Evolutionary conservation across 2,329 filamentous ascomycete genomes (phyloP).

Genomic region (Fusarium drepaniforme): DNA sequence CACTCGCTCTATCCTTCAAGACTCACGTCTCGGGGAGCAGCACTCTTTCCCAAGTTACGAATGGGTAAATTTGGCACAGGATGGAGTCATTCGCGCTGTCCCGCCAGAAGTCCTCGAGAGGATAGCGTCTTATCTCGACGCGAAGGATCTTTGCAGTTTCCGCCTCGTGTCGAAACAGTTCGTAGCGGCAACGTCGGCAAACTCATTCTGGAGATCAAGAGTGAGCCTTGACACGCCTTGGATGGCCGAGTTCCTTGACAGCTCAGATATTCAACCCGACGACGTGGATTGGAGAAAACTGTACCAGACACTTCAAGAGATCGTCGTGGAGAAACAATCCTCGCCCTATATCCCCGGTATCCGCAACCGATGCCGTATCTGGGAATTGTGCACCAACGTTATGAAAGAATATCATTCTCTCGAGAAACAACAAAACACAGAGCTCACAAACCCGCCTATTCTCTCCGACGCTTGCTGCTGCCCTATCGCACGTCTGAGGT

Average conservation of each 20-base stretch:
- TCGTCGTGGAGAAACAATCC: neutral
- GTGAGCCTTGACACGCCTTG: neutral
- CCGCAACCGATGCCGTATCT: neutral
- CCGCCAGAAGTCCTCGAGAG: neutral
- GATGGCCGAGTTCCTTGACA: neutral
- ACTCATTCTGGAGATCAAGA: neutral
- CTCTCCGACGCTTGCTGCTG: neutral
- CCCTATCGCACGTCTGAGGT: neutral
- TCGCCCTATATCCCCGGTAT: neutral
- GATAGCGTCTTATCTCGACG: neutral
- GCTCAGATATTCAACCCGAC: neutral
- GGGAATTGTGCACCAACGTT: neutral
- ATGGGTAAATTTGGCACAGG: neutral
- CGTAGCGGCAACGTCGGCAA: neutral
- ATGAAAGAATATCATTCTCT: neutral
- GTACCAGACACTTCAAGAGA: neutral
- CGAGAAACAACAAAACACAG: neutral
- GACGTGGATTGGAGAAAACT: neutral
- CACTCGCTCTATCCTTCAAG: neutral
- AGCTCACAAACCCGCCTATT: neutral
- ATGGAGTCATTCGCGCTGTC: neutral
- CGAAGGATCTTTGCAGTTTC: neutral
- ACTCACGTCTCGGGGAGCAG: neutral
- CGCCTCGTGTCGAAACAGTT: neutral
- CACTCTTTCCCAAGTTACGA: neutral